Base-by-base conservation (phyloP, 2,329 filamentous ascomycete genomes). In the Cercospora janseana region DNA sequence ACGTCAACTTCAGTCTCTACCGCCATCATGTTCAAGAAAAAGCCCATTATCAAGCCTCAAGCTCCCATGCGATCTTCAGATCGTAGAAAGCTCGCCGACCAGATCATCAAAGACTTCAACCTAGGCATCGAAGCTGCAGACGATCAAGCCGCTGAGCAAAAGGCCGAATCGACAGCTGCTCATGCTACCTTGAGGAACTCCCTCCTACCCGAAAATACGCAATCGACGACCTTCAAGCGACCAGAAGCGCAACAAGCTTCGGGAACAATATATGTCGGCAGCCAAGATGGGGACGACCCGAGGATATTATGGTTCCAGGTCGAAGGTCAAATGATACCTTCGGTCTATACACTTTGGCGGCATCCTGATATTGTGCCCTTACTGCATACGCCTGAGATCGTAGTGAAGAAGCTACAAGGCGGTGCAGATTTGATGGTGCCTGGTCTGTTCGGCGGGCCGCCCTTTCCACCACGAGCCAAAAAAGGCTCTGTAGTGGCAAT, bases 351-450 rank as follows among this genome's bases (percentile, higher is more conserved):
- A 1, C 68, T 86, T 52, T 87, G 83, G 83, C 75, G 77, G 49
- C 81, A 84, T 59, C 74, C 82, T 3, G 71, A 73, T 23, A 69
- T 87, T 10, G 69, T 85, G 0, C 81, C 83, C 0, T 66, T 87
- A 24, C 72, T 87, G n/a, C 77, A 84, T 58, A 86, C 83, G 0
- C 81, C 80, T 3, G 72, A 75, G 7, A 75, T 81, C 18, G 79
- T 82, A 3, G 77, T 86, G 61, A 73, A 78, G 53, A 86, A 85
- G 66, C 69, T 87, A 6, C 79, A 78, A 50, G 75, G 77, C 6
- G 83, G 83, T 3, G 82, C 83, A 15, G 82, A 86, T 65, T 70
- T 87, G 40, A 86, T 86, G 83, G 85, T 79, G 1, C 83, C 83
- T 2, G 83, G 83, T 6, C 68, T 87, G 10, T 77, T 82, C 21